Evolutionary conservation across 2,329 filamentous ascomycete genomes (phyloP).

Genomic region (Trichoderma aggressivum): DNA sequence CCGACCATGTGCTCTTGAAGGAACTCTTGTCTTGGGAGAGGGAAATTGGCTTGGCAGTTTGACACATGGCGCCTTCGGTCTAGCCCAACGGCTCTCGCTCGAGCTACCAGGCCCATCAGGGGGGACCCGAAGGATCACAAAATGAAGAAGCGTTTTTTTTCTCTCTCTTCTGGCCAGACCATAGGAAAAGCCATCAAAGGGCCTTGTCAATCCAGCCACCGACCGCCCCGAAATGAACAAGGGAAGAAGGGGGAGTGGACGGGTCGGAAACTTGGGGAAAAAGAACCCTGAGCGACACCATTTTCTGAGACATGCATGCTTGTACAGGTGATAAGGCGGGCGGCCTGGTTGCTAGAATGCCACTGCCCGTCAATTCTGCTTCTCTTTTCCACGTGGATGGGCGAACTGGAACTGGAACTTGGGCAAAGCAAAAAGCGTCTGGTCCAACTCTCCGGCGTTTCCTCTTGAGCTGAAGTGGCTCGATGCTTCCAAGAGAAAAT

Average conservation of each 20-base stretch:
- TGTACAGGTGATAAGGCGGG: background rate
- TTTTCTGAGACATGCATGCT: conserved; percentile 9
- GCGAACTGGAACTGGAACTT: too few species aligned
- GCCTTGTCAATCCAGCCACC: background rate
- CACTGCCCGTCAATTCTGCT: background rate
- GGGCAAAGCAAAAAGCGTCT: too few species aligned
- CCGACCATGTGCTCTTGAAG: background rate
- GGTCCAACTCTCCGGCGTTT: background rate
- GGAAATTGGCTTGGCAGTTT: background rate
- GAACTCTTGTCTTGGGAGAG: background rate
- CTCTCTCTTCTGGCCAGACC: too few species aligned
- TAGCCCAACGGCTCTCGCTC: background rate
- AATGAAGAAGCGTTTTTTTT: background rate
- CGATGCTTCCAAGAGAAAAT: background rate
- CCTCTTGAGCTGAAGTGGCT: conserved; percentile 9
- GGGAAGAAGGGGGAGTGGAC: background rate
- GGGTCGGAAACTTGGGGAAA: background rate
- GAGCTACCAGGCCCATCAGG: background rate
- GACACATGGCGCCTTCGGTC: background rate
- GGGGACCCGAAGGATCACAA: background rate
- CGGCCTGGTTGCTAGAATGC: background rate
- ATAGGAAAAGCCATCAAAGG: background rate
- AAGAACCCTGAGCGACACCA: background rate
- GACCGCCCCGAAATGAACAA: background rate
- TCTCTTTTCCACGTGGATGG: conserved; percentile 1